Percentiles rank a stretch among this genome's conserved stretches.
Evolutionary conservation across 192 early-diverging fungal species (phyloP).

Genomic region (Backusella psychrophila): DNA sequence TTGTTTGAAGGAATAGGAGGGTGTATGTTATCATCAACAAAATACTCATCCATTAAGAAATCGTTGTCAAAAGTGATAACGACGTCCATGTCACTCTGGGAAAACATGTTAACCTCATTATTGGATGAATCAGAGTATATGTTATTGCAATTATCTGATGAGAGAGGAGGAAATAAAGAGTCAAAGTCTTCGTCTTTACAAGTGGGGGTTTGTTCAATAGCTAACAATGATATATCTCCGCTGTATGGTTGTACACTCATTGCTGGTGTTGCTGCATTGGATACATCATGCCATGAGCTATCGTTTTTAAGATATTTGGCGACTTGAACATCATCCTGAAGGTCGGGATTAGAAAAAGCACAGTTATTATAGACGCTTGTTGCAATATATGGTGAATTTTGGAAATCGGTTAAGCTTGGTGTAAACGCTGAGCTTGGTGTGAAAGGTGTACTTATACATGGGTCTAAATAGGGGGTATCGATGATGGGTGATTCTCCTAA

Average conservation of each 20-base stretch:
- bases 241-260: neutral
- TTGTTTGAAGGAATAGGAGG: neutral
- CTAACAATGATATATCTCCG: neutral
- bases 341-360: neutral
- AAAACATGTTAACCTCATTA: neutral
- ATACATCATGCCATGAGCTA: neutral
- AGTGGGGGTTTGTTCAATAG: neutral
- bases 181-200: neutral
- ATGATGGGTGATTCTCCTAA: constrained; percentile 5
- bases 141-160: neutral
- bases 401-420: neutral
- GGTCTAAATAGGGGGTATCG: neutral
- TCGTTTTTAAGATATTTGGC: neutral
- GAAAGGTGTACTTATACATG: constrained; percentile 4
- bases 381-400: constrained; percentile 8
- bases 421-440: constrained; percentile 1
- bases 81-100: neutral
- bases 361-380: neutral
- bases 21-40: neutral
- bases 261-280: neutral
- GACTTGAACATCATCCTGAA: constrained; percentile 9
- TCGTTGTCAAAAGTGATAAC: neutral
- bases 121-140: neutral
- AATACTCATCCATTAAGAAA: neutral
- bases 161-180: constrained; percentile 3